Conservation (phyloP, 208 protist species). For the Trypanosoma congolense region DNA sequence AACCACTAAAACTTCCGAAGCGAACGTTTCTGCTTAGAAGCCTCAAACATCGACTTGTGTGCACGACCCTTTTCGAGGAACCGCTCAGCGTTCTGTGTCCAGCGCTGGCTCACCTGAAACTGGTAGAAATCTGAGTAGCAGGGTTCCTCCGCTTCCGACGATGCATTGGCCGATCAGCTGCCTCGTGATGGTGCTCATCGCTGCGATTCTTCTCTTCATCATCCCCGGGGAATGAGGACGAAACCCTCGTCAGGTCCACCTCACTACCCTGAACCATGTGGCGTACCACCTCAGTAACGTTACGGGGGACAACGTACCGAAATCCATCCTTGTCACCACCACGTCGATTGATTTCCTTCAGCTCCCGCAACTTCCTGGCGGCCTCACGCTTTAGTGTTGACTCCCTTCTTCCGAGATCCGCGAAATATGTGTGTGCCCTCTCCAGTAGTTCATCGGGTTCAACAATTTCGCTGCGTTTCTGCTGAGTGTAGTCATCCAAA, state of each 20-base stretch:
- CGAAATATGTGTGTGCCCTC: conserved; percentile 77
- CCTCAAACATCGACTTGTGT: conserved; percentile 77
- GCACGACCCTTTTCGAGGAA: conserved; percentile 73
- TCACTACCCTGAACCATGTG: conserved; percentile 41
- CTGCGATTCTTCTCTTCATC: neutral
- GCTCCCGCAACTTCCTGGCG: conserved; percentile 41
- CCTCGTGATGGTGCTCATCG: conserved; percentile 38
- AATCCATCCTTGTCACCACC: conserved; percentile 89
- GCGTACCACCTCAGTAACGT: conserved; percentile 61
- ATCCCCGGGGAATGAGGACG: conserved; percentile 63
- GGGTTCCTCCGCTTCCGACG: conserved; percentile 31
- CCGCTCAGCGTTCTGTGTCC: conserved; percentile 84
- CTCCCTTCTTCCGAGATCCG: conserved; percentile 55
- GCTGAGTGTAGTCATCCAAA: conserved; percentile 67
- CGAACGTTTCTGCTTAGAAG: conserved; percentile 77
- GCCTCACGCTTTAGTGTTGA: conserved; percentile 49
- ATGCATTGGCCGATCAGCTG: conserved; percentile 60
- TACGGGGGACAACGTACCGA: conserved; percentile 77
- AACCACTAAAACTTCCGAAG: conserved; percentile 65
- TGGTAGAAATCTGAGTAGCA: conserved; percentile 84
- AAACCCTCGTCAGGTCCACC: conserved; percentile 42
- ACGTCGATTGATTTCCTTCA: conserved; percentile 73
- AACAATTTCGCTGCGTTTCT: conserved; percentile 51
- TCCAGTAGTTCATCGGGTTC: conserved; percentile 55
- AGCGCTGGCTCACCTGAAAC: conserved; percentile 83